Evolutionary conservation across 768 basidiomycete genomes (phyloP).

Genomic region (Clitopilus passeckerianus): DNA sequence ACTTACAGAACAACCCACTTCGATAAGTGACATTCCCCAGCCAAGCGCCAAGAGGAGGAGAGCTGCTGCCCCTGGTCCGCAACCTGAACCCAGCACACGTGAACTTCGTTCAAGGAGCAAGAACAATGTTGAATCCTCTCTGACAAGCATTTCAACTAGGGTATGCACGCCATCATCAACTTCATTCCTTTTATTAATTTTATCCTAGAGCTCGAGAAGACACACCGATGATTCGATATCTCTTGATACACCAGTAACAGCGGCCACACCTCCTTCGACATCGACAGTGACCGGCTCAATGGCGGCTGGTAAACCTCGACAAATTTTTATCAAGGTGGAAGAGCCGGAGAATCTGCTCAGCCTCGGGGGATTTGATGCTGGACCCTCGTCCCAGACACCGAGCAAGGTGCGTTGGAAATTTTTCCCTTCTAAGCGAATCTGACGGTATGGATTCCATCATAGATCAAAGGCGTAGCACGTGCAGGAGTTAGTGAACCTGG

Average conservation of each 20-base stretch:
- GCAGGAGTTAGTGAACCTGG: conserved; percentile 9
- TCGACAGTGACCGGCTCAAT: not conserved
- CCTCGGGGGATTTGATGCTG: conserved; percentile 6
- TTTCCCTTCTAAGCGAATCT: not conserved
- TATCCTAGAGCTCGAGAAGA: conserved; percentile 16
- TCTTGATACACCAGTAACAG: conserved; percentile 12
- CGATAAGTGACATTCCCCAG: conserved; percentile 23
- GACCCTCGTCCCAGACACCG: conserved; percentile 7
- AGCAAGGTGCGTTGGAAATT: conserved; percentile 8
- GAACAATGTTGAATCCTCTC: conserved; percentile 27
- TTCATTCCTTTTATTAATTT: conserved; percentile 1
- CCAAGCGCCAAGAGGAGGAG: conserved; percentile 35
- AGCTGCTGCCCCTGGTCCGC: conserved; percentile 10
- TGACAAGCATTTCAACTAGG: conserved; percentile 33
- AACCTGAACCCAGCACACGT: conserved; percentile 30
- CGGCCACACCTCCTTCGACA: conserved; percentile 13
- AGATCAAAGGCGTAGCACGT: not conserved
- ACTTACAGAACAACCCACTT: conserved; percentile 15
- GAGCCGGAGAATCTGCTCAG: conserved; percentile 23
- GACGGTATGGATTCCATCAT: not conserved
- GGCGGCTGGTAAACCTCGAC: conserved; percentile 14
- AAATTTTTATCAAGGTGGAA: conserved; percentile 35
- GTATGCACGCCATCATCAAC: conserved; percentile 16
- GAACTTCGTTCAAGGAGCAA: conserved; percentile 43
- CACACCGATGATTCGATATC: conserved; percentile 19